Conservation (phyloP, 2,329 filamentous ascomycete species). For the Botrytis elliptica region DNA sequence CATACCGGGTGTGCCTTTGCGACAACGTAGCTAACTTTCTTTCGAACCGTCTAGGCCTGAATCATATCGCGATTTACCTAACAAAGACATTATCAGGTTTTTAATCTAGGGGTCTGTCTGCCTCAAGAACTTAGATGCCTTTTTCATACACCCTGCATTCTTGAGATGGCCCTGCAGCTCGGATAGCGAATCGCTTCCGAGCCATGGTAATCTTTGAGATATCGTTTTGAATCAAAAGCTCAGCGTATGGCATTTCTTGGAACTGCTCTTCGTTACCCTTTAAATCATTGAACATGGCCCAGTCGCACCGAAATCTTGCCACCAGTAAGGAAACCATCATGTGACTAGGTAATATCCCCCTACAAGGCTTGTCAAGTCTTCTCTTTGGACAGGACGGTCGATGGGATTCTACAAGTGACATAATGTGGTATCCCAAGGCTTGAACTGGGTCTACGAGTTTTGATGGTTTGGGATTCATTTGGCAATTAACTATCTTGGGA, state of each 20-base stretch:
- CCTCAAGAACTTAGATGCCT: not conserved
- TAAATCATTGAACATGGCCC: not conserved
- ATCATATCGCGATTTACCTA: not conserved
- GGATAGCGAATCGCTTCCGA: not conserved
- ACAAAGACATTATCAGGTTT: not conserved
- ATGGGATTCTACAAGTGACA: not conserved
- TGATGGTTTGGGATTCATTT: constrained; percentile 22
- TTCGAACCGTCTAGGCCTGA: not conserved
- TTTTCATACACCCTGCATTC: not conserved
- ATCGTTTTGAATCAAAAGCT: not conserved
- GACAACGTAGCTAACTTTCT: not conserved
- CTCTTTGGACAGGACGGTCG: not conserved
- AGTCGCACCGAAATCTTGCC: not conserved
- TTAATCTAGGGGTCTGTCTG: too few relatives aligned
- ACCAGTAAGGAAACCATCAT: not conserved
- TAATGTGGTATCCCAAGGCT: not conserved
- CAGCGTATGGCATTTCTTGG: not conserved
- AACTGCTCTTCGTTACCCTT: not conserved
- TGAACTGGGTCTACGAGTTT: too few relatives aligned
- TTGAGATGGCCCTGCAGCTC: not conserved
- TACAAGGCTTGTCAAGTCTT: not conserved
- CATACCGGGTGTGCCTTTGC: not conserved
- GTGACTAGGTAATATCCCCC: not conserved
- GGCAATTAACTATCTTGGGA: constrained; percentile 25
- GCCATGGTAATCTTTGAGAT: not conserved